A percentile compares a stretch with the other conserved stretches of the same genome.
These are phyloP conservation scores for Amanita jacksonii DNA, from an alignment of 768 basidiomycete species.

Conservation along the genomic window DNA sequence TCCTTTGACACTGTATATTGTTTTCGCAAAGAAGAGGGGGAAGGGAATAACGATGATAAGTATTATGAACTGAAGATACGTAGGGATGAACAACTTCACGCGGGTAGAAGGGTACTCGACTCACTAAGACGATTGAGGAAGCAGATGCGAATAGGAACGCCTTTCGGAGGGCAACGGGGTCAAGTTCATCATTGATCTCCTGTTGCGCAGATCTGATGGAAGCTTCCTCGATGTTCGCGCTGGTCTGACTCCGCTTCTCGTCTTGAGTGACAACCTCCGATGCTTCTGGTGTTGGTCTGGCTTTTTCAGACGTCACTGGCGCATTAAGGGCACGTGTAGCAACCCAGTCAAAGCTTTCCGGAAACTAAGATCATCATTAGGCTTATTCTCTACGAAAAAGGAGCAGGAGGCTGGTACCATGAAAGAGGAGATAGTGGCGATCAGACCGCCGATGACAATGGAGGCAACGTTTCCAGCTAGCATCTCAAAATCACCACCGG, in stretches of 20 bases:
- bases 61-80: slow-evolving; percentile 38
- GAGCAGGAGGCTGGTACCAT: slow-evolving; percentile 34
- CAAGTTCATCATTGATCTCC: slow-evolving; percentile 47
- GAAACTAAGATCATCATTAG: slow-evolving; percentile 36
- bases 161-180: slow-evolving; percentile 53
- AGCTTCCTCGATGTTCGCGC: background rate
- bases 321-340: slow-evolving; percentile 70
- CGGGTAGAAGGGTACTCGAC: slow-evolving; percentile 14
- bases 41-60: slow-evolving; percentile 73
- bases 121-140: slow-evolving; percentile 58
- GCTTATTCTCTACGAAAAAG: background rate
- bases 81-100: background rate
- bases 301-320: slow-evolving; percentile 9
- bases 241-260: background rate
- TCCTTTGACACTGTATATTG: slow-evolving; percentile 55
- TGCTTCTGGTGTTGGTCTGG: background rate
- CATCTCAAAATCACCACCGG: slow-evolving; percentile 48
- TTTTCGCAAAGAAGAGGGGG: slow-evolving; percentile 77
- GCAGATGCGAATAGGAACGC: slow-evolving; percentile 78
- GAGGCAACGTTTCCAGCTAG: slow-evolving; percentile 85
- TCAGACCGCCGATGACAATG: slow-evolving; percentile 71
- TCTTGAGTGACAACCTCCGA: background rate
- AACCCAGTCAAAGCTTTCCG: slow-evolving; percentile 77
- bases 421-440: slow-evolving; percentile 55
- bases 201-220: background rate